Percentiles rank a stretch among this genome's conserved stretches.
Evolutionary conservation across 352 stramenopile genomes (phyloP).

Genomic region (Phytophthora boehmeriae): DNA sequence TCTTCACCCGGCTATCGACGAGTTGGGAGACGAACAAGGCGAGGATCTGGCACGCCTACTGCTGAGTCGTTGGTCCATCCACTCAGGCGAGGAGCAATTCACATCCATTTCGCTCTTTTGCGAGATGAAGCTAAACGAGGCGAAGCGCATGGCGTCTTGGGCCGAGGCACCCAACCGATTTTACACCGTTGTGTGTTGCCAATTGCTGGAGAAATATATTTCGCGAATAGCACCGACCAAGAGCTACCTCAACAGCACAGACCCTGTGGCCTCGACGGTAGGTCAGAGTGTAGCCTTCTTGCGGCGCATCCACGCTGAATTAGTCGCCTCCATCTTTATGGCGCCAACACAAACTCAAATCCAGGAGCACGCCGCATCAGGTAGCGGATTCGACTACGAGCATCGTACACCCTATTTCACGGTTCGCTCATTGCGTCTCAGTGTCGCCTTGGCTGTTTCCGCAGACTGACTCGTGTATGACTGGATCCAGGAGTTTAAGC

Average conservation of each 20-base stretch:
- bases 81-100: conserved; percentile 59
- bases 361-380: conserved; percentile 13
- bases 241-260: conserved; percentile 10
- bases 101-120: conserved; percentile 75
- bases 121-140: conserved; percentile 83
- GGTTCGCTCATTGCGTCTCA: conserved; percentile 25
- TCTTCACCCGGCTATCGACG: conserved; percentile 63
- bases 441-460: not conserved
- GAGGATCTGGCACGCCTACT: conserved; percentile 62
- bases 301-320: conserved; percentile 52
- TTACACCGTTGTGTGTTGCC: conserved; percentile 70
- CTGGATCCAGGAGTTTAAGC: conserved; percentile 59
- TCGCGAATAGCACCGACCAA: conserved; percentile 25
- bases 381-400: conserved; percentile 31
- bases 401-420: conserved; percentile 65
- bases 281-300: conserved; percentile 57
- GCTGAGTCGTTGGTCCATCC: conserved; percentile 71
- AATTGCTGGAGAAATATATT: conserved; percentile 74
- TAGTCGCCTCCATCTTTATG: conserved; percentile 63
- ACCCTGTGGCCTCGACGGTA: conserved; percentile 13
- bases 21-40: conserved; percentile 52
- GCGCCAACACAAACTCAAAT: conserved; percentile 26
- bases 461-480: not conserved
- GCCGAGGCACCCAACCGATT: conserved; percentile 79
- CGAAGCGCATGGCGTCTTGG: conserved; percentile 74